phyloP scores from a whole-genome alignment of 208 protist genomes.

The Kentomonas sorsogonicus region DNA sequence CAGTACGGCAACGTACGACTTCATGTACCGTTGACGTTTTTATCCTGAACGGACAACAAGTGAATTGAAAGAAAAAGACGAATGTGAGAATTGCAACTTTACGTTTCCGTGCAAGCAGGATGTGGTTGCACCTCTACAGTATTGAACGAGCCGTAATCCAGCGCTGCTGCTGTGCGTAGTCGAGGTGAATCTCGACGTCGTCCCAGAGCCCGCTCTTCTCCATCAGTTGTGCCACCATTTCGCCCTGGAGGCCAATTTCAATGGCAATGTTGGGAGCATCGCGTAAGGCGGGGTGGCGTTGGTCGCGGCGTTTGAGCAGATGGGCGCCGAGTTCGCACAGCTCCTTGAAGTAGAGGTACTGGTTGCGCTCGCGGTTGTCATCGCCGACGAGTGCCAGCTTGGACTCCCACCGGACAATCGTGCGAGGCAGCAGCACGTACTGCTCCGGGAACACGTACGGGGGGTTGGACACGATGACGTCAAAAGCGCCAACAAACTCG shows the following conservation, averaged over 20 bases:
- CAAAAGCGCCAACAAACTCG: conserved; percentile 41
- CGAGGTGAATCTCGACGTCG: conserved; percentile 67
- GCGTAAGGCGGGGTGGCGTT: conserved; percentile 25
- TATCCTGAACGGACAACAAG: no score
- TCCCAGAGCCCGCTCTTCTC: conserved; percentile 51
- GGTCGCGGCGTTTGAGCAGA: conserved; percentile 45
- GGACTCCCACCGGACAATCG: conserved; percentile 71
- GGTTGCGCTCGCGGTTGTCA: conserved; percentile 41
- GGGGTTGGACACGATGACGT: conserved; percentile 82
- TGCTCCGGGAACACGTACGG: conserved; percentile 80
- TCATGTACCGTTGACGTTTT: no score
- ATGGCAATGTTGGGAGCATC: conserved; percentile 61
- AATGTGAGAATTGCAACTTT: no score
- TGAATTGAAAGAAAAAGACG: no score
- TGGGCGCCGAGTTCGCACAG: conserved; percentile 56
- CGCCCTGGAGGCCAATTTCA: conserved; percentile 73
- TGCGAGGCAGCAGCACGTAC: conserved; percentile 57
- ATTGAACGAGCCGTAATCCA: conserved; percentile 86
- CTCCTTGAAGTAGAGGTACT: conserved; percentile 87
- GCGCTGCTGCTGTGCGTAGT: conserved; percentile 66
- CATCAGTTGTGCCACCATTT: conserved; percentile 73
- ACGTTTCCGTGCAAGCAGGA: no score
- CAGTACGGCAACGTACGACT: no score
- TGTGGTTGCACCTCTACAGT: no score
- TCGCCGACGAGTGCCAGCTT: conserved; percentile 82